A percentile compares a stretch with the other conserved stretches of the same genome.
These are phyloP conservation scores for Myxozyma lipomycoides DNA, from an alignment of 805 yeast genomes.

Conservation along the genomic window DNA sequence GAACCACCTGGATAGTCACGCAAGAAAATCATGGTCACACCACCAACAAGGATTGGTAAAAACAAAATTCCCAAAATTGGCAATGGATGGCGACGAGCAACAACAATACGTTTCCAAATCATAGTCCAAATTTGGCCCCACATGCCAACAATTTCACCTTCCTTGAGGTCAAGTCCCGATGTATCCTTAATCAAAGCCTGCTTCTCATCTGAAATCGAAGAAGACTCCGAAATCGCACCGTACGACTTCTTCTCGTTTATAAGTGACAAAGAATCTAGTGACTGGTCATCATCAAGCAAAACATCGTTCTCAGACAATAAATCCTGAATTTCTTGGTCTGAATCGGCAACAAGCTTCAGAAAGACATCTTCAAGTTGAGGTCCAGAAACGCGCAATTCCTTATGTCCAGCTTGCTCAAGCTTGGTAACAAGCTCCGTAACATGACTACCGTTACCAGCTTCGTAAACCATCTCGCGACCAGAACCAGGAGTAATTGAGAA, in stretches of 20 bases:
- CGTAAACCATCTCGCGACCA: slow-evolving; percentile 32
- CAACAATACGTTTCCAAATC: slow-evolving; percentile 34
- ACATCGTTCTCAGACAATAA: slow-evolving; percentile 22
- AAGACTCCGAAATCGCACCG: slow-evolving; percentile 14
- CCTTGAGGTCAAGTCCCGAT: slow-evolving; percentile 22
- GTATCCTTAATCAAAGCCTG: slow-evolving; percentile 8
- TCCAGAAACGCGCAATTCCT: slow-evolving; percentile 35
- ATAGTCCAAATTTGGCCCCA: slow-evolving; percentile 33
- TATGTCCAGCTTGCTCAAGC: slow-evolving; percentile 29
- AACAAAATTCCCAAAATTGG: slow-evolving; percentile 32
- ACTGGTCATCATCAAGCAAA: slow-evolving; percentile 11
- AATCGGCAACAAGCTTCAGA: slow-evolving; percentile 33
- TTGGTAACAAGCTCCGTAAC: slow-evolving; percentile 30
- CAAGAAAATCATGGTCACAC: slow-evolving; percentile 25
- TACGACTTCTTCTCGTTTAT: slow-evolving; percentile 11
- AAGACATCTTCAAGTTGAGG: slow-evolving; percentile 39
- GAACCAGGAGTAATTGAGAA: slow-evolving; percentile 31
- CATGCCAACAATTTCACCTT: slow-evolving; percentile 22
- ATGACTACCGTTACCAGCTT: slow-evolving; percentile 28
- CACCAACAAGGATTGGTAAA: slow-evolving; percentile 36
- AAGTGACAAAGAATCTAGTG: slow-evolving; percentile 16
- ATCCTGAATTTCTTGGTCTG: slow-evolving; percentile 25
- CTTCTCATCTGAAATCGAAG: slow-evolving; percentile 7
- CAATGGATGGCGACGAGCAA: slow-evolving; percentile 33
- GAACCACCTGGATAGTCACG: slow-evolving; percentile 27